Conservation (phyloP, 768 basidiomycete genomes). For the Phaeotremella fagi region DNA sequence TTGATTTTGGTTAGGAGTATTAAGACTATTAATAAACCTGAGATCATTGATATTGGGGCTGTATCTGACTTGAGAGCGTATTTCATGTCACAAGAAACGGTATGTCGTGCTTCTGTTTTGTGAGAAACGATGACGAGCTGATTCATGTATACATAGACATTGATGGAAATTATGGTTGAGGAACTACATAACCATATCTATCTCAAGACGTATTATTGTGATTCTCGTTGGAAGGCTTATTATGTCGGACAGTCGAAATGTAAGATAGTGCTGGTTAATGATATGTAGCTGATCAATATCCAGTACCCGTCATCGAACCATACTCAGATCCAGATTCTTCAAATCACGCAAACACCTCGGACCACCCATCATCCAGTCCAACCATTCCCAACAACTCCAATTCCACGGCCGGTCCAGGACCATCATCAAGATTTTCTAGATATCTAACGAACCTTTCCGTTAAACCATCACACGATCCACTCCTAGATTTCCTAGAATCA, state of each 20-base stretch:
- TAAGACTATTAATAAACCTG: constrained; percentile 83
- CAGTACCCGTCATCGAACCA: constrained; percentile 38
- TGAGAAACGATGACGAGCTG: not conserved
- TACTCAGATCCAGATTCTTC: constrained; percentile 20
- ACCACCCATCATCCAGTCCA: not conserved
- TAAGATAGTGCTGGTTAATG: constrained; percentile 50
- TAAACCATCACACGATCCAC: constrained; percentile 46
- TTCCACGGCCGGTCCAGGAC: constrained; percentile 7
- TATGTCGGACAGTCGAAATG: constrained; percentile 69
- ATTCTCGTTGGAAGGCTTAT: constrained; percentile 84
- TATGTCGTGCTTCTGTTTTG: constrained; percentile 49
- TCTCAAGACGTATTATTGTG: constrained; percentile 93
- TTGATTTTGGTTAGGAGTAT: constrained; percentile 78
- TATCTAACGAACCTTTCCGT: constrained; percentile 46
- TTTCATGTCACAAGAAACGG: constrained; percentile 77
- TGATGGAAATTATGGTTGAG: constrained; percentile 88
- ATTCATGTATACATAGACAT: constrained; percentile 55
- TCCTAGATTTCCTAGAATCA: constrained; percentile 44
- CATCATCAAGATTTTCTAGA: constrained; percentile 45
- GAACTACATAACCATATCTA: constrained; percentile 97
- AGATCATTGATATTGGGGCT: constrained; percentile 95
- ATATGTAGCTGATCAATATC: not conserved
- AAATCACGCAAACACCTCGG: not conserved
- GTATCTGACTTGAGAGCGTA: constrained; percentile 81
- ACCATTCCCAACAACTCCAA: constrained; percentile 9